Conservation (phyloP, 768 basidiomycete genomes). For the Macrolepiota fuliginosa region DNA sequence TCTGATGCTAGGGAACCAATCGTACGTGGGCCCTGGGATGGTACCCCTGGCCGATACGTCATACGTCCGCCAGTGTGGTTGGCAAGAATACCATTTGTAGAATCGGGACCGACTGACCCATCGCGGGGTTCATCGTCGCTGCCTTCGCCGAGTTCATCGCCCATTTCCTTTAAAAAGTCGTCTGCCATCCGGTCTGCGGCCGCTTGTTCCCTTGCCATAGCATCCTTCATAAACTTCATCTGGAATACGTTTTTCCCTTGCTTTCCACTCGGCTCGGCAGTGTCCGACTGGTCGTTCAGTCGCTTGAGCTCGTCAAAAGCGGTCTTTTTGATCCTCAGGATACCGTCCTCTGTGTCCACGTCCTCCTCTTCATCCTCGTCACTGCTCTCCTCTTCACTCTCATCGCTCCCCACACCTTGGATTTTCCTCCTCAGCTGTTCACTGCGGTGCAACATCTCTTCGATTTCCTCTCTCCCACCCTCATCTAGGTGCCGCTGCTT, state of each 20-base stretch:
- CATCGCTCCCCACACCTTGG: conserved; percentile 58
- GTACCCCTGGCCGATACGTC: conserved; percentile 53
- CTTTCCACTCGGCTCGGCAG: conserved; percentile 23
- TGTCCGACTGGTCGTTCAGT: conserved; percentile 36
- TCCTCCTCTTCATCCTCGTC: conserved; percentile 42
- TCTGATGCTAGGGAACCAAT: conserved; percentile 41
- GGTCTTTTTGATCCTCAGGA: conserved; percentile 54
- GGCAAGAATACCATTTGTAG: conserved; percentile 37
- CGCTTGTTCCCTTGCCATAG: conserved; percentile 63
- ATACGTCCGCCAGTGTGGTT: conserved; percentile 69
- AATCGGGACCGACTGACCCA: conserved; percentile 21
- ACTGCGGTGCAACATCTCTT: conserved; percentile 81
- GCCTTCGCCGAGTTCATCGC: conserved; percentile 27
- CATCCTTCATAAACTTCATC: conserved; percentile 99
- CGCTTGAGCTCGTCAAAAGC: conserved; percentile 78
- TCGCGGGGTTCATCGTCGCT: conserved; percentile 25
- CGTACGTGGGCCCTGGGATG: conserved; percentile 13
- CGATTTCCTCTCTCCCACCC: conserved; percentile 61
- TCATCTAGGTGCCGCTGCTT: conserved; percentile 57
- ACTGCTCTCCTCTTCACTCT: conserved; percentile 46
- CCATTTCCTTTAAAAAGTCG: conserved; percentile 72
- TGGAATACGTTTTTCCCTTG: conserved; percentile 75
- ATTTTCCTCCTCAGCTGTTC: conserved; percentile 81
- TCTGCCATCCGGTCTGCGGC: conserved; percentile 63
- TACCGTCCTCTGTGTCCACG: conserved; percentile 37